Conservation (phyloP, 495 filamentous ascomycete species). For the Tuber brumale region DNA sequence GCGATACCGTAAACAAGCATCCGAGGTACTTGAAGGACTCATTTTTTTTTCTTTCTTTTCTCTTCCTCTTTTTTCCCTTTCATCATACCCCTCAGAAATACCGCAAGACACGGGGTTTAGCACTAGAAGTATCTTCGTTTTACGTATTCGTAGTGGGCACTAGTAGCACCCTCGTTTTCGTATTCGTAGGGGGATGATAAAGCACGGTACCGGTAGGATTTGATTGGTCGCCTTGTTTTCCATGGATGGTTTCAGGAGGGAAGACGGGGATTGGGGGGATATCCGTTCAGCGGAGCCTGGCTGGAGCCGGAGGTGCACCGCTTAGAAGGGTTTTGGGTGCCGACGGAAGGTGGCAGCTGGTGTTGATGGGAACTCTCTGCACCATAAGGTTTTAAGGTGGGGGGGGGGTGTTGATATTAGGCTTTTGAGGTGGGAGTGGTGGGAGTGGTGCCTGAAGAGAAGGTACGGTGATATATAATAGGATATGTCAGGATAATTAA, state of each 20-base stretch:
- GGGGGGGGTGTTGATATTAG: neutral
- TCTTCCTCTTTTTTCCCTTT: neutral
- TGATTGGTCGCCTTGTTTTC: neutral
- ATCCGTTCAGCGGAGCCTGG: neutral
- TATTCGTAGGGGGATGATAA: neutral
- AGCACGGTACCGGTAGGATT: neutral
- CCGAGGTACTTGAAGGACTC: neutral
- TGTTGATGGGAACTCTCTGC: neutral
- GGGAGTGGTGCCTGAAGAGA: neutral
- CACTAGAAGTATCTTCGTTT: neutral
- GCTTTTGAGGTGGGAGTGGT: neutral
- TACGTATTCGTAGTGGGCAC: neutral
- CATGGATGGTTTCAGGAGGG: neutral
- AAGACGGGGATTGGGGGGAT: neutral
- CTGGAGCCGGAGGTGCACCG: neutral
- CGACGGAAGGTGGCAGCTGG: neutral
- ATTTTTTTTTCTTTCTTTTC: neutral
- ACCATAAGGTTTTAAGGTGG: neutral
- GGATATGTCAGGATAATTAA: neutral
- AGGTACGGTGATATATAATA: neutral
- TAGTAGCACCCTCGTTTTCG: neutral
- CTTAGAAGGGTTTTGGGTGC: neutral
- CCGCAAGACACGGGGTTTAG: neutral
- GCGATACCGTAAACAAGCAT: neutral
- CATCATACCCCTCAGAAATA: neutral